Conservation (phyloP, 2,329 filamentous ascomycete species). For the Colletotrichum graminicola region DNA sequence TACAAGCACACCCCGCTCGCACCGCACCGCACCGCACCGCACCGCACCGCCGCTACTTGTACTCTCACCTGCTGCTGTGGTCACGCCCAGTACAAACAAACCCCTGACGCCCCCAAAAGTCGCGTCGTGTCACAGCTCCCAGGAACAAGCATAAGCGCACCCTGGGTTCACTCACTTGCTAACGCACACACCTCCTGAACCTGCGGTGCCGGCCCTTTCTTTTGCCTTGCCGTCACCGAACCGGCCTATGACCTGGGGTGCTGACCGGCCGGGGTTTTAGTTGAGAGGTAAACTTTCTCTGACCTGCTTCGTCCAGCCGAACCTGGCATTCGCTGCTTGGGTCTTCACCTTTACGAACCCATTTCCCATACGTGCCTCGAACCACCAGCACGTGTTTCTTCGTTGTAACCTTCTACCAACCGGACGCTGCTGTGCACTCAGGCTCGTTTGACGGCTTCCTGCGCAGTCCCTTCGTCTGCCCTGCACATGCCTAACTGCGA, state of each 20-base stretch:
- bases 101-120: constrained; percentile 38
- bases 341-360: constrained; percentile 13
- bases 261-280: constrained; percentile 30
- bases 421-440: constrained; percentile 39
- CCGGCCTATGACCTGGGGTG: constrained; percentile 8
- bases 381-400: constrained; percentile 27
- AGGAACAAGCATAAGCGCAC: constrained; percentile 4
- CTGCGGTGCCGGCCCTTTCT: constrained; percentile 23
- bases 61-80: constrained; percentile 28
- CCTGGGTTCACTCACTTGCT: too few species aligned
- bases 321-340: constrained; percentile 16
- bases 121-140: constrained; percentile 33
- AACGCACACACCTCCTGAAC: background rate
- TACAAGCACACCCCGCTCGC: background rate
- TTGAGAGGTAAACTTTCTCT: constrained; percentile 32
- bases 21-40: background rate
- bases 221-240: constrained; percentile 31
- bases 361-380: constrained; percentile 23
- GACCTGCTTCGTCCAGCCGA: constrained; percentile 19
- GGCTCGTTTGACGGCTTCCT: background rate
- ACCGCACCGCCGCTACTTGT: constrained; percentile 18
- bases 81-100: constrained; percentile 27
- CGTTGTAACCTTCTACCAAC: constrained; percentile 10
- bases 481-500: constrained; percentile 19
- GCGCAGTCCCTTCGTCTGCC: constrained; percentile 3